phyloP scores from a whole-genome alignment of 352 stramenopile species.

The Globisporangium sylvaticum region DNA sequence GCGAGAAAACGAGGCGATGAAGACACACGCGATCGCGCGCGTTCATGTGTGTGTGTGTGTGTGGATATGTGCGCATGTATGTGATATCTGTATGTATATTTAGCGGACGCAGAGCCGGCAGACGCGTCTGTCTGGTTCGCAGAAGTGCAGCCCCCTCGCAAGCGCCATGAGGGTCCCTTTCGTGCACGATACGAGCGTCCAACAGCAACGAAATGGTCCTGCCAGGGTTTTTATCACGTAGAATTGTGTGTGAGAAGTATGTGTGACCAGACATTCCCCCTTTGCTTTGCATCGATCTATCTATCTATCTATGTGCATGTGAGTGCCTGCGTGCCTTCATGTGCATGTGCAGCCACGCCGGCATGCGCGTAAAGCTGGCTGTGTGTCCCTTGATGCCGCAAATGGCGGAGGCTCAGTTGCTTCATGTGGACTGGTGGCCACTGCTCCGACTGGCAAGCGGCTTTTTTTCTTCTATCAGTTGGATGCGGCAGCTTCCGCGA shows the following conservation, averaged over 20 bases:
- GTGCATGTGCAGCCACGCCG: not conserved
- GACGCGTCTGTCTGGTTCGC: constrained; percentile 8
- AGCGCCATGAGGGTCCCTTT: not conserved
- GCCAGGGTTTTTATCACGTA: constrained; percentile 87
- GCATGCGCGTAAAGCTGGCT: not conserved
- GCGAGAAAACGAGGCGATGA: no score
- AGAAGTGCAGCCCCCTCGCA: constrained; percentile 34
- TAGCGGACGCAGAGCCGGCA: constrained; percentile 7
- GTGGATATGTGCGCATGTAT: not conserved
- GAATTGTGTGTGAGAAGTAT: constrained; percentile 88
- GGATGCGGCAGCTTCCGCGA: constrained; percentile 2
- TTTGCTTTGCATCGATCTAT: not conserved
- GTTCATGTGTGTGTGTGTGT: not conserved
- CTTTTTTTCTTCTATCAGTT: not conserved
- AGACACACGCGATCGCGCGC: no score
- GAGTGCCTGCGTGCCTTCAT: not conserved
- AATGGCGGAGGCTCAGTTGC: not conserved
- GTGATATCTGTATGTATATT: not conserved
- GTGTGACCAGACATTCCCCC: constrained; percentile 61
- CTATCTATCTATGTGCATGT: not conserved
- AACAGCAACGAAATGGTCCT: constrained; percentile 63
- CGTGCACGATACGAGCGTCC: constrained; percentile 74
- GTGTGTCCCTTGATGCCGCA: not conserved
- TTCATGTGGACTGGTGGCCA: not conserved
- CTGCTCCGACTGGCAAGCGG: no score